These are phyloP conservation scores for Trichoderma citrinoviride DNA, from an alignment of 2,329 filamentous ascomycete genomes.

Conservation along the genomic window DNA sequence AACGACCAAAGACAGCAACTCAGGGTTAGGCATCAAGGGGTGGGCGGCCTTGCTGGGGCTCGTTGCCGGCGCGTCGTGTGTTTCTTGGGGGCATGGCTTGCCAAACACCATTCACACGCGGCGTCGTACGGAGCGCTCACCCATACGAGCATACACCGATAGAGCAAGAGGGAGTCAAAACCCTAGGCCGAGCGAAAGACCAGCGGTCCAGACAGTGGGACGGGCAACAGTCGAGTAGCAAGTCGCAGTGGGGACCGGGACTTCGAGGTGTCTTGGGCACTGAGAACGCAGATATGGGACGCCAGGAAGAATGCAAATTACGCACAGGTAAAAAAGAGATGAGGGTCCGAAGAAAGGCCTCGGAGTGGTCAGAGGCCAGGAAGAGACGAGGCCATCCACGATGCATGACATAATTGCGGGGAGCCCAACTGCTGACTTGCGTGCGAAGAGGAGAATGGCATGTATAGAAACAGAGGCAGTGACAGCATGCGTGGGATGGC, in stretches of 20 bases:
- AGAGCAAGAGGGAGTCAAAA: conserved; percentile 14
- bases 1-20: conserved; percentile 27
- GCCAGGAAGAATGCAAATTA: conserved; percentile 20
- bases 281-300: conserved; percentile 16
- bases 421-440: conserved; percentile 27
- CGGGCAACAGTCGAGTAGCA: conserved; percentile 14
- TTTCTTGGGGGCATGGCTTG: conserved; percentile 20
- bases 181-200: conserved; percentile 20
- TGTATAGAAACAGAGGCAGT: conserved; percentile 8
- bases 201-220: conserved; percentile 18
- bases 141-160: conserved; percentile 20
- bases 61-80: conserved; percentile 23
- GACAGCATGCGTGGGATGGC: conserved; percentile 20
- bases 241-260: conserved; percentile 17
- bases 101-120: conserved; percentile 20
- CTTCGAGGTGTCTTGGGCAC: conserved; percentile 20
- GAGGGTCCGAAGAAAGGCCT: conserved; percentile 17
- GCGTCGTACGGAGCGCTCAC: conserved; percentile 21
- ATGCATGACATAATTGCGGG: conserved; percentile 50
- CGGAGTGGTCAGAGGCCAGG: conserved; percentile 19
- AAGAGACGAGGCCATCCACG: conserved; percentile 24
- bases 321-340: conserved; percentile 20
- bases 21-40: conserved; percentile 31
- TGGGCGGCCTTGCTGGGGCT: conserved; percentile 20
- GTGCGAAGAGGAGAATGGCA: conserved; percentile 15